phyloP scores from a whole-genome alignment of 2,329 filamentous ascomycete species.

The Pseudogymnoascus pannorum region DNA sequence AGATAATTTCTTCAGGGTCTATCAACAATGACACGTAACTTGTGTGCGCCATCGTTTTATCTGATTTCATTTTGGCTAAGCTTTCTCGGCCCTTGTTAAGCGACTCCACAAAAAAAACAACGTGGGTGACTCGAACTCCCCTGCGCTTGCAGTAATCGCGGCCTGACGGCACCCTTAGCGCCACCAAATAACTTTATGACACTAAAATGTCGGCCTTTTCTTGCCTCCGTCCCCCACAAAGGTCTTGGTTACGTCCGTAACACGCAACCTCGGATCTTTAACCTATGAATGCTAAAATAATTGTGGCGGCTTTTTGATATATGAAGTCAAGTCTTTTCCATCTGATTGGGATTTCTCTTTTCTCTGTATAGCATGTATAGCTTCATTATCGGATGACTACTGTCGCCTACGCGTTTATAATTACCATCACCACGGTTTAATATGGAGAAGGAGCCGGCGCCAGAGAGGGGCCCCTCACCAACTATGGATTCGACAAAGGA shows the following conservation, averaged over 20 bases:
- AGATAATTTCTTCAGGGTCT: neutral
- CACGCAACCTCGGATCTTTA: neutral
- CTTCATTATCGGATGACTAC: neutral
- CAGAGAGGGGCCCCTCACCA: neutral
- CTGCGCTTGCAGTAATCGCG: neutral
- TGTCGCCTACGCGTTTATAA: neutral
- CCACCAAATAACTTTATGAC: neutral
- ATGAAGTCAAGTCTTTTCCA: neutral
- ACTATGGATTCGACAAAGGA: neutral
- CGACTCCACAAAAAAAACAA: neutral
- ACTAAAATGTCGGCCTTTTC: slow-evolving; percentile 2
- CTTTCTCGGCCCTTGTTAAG: neutral
- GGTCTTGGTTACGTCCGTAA: neutral
- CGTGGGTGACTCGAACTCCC: neutral
- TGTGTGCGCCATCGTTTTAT: neutral
- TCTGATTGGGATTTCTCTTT: neutral
- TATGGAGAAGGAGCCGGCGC: neutral
- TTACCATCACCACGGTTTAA: neutral
- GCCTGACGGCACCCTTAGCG: neutral
- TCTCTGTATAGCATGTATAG: neutral
- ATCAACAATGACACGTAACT: neutral
- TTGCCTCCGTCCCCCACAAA: neutral
- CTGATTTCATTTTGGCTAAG: neutral
- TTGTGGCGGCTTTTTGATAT: neutral
- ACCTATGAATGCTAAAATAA: neutral